Conservation (phyloP, 306 rosid species). For the Glycine soja region DNA sequence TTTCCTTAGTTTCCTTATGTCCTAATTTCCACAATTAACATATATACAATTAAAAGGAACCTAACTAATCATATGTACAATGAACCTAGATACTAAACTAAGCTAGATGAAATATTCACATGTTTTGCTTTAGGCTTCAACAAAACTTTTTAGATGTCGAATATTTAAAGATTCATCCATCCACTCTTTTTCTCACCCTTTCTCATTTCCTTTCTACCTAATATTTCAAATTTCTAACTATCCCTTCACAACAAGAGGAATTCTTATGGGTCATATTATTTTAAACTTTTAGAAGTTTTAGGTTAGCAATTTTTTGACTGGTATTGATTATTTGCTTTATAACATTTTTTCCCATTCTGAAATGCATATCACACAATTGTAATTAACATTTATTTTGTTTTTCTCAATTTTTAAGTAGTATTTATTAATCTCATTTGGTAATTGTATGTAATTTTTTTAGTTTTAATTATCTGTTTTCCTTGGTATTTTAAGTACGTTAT, state of each 20-base stretch:
- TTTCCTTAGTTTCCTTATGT: not conserved
- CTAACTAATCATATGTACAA: slow-evolving; percentile 22
- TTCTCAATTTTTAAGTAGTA: slow-evolving; percentile 27
- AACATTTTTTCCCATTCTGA: slow-evolving; percentile 15
- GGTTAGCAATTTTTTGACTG: slow-evolving; percentile 56
- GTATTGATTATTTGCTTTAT: slow-evolving; percentile 33
- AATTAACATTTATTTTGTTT: slow-evolving; percentile 37
- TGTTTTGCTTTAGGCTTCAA: slow-evolving; percentile 31
- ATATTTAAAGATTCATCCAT: slow-evolving; percentile 28
- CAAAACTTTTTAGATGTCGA: slow-evolving; percentile 8
- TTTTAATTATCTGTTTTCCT: no score
- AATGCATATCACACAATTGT: slow-evolving; percentile 26
- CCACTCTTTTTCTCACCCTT: slow-evolving; percentile 42
- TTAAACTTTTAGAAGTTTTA: slow-evolving; percentile 73
- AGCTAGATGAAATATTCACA: slow-evolving; percentile 21
- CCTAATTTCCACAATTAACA: slow-evolving; percentile 10
- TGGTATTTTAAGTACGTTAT: no score
- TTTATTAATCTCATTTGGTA: slow-evolving; percentile 32
- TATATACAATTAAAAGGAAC: no score
- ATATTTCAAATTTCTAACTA: slow-evolving; percentile 80
- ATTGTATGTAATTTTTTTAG: not conserved
- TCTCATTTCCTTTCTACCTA: slow-evolving; percentile 33
- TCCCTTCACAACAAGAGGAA: slow-evolving; percentile 97
- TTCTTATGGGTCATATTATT: slow-evolving; percentile 91
- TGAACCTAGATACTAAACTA: slow-evolving; percentile 10